Evolutionary conservation across 2,329 filamentous ascomycete species (phyloP).

Genomic region (Ceratocystiopsis minuta): DNA sequence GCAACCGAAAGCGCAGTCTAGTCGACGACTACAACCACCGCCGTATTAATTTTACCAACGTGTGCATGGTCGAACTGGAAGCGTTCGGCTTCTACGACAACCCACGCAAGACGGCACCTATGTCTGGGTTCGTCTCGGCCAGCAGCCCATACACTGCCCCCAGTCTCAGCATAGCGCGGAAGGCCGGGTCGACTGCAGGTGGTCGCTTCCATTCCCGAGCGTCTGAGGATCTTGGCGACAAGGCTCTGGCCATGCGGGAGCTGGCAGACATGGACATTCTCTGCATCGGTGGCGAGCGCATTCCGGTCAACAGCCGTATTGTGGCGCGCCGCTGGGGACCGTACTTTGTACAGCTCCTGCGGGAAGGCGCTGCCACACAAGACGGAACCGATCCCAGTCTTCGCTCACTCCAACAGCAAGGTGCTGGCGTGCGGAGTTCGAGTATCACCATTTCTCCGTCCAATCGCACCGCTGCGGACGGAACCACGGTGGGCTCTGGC

Average conservation of each 20-base stretch:
- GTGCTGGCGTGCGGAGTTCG: conserved; percentile 44
- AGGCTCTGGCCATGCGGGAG: conserved; percentile 64
- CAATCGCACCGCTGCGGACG: conserved; percentile 28
- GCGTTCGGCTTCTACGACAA: conserved; percentile 97
- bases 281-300: conserved; percentile 75
- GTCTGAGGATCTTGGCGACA: conserved; percentile 70
- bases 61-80: conserved; percentile 92
- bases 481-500: too few relatives aligned
- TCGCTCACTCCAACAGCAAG: conserved; percentile 20
- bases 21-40: conserved; percentile 98
- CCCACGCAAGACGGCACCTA: conserved; percentile 57
- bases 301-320: conserved; percentile 84
- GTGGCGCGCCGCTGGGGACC: conserved; percentile 82
- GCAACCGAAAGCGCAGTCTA: conserved; percentile 79
- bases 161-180: conserved; percentile 37
- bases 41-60: conserved; percentile 90
- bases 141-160: conserved; percentile 49
- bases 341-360: conserved; percentile 82
- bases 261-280: conserved; percentile 93
- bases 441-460: conserved; percentile 69
- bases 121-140: conserved; percentile 70
- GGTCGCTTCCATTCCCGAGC: conserved; percentile 59
- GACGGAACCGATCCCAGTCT: conserved; percentile 53
- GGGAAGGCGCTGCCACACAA: conserved; percentile 57
- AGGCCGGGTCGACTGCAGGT: conserved; percentile 48